Base-by-base conservation (phyloP, 2,329 filamentous ascomycete species). In the Phoma sp. region DNA sequence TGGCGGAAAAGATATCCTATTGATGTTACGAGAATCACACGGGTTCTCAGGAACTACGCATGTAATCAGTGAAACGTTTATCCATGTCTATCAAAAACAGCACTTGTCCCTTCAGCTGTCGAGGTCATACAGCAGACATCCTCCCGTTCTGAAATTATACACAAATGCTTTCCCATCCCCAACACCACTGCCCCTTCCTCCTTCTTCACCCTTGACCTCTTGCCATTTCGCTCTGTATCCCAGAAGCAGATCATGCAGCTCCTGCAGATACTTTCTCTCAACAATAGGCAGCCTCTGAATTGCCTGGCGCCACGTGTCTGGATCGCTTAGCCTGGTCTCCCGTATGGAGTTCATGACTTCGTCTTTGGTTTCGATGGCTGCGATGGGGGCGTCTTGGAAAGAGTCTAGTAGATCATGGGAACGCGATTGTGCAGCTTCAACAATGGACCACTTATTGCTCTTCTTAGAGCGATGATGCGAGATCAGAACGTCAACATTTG, bases 381-480 rank as follows among this genome's bases (percentile, higher is more conserved):
- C 85, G 54, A 97, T 90, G 0, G 92, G 91, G 0, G 90, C 90
- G 27, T 89, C 84, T 4, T 90, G 79, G 62, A 91, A 91, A 4
- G 84, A 84, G 29, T 88, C 84, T 10, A 91, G 82, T 32, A 93
- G 80, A 51, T 83, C 84, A 27, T 84, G 81, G 27, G 80, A 81
- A 29, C 78, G 78, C 5, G 80, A 69, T 47, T 84, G 79, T n/a
- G 83, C 83, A 61, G 93, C 89, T 71, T 96, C 91, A 42, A 97
- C 87, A 44, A 98, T 91, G 25, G 88, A 88, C 68, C 87, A 87
- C 47, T 93, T 87, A 75, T 96, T 97, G 59, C 89, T 90, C 78
- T 97, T 98, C 76, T 96, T 97, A 74, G 88, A 91, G 65, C 88
- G 87, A 44, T 91, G 93, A 52, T 90, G 88, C 1, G 90, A 86